phyloP scores from a whole-genome alignment of 768 basidiomycete genomes.

The Imleria badia region DNA sequence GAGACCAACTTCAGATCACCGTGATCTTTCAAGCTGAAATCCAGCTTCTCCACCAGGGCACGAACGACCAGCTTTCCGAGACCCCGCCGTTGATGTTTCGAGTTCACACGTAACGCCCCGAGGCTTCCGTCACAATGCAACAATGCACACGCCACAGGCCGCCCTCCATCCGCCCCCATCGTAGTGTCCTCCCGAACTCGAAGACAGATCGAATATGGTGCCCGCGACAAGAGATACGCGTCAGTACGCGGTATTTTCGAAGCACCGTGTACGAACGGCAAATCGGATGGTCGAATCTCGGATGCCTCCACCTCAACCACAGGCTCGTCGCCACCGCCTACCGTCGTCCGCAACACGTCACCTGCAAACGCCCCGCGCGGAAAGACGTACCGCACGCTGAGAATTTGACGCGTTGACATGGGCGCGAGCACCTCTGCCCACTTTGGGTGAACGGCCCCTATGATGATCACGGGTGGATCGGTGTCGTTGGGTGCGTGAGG shows the following conservation, averaged over 20 bases:
- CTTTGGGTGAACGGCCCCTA: conserved; percentile 3
- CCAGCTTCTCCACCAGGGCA: conserved; percentile 9
- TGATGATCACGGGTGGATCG: conserved; percentile 13
- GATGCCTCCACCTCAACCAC: background rate
- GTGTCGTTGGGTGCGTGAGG: background rate
- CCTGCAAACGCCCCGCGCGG: background rate
- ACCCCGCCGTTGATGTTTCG: conserved; percentile 9
- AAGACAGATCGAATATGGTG: conserved; percentile 24
- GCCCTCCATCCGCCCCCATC: background rate
- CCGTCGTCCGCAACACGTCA: background rate
- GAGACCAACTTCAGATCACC: background rate
- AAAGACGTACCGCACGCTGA: conserved; percentile 2
- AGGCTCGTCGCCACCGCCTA: no score
- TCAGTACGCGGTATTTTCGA: conserved; percentile 15
- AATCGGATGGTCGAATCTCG: conserved; percentile 11
- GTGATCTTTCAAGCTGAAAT: background rate
- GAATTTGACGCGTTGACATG: conserved; percentile 5
- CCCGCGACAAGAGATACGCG: conserved; percentile 21
- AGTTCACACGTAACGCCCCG: conserved; percentile 12
- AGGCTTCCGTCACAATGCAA: conserved; percentile 24
- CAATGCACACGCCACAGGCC: conserved; percentile 13
- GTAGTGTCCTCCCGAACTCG: background rate
- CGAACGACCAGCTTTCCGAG: conserved; percentile 11
- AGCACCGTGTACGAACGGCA: conserved; percentile 10
- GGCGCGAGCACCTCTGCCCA: conserved; percentile 12